Evolutionary conservation across 192 early-diverging fungal genomes (phyloP), one percentile per base, ranked within the genome.

Genomic region (Backusella tarrabulga): DNA sequence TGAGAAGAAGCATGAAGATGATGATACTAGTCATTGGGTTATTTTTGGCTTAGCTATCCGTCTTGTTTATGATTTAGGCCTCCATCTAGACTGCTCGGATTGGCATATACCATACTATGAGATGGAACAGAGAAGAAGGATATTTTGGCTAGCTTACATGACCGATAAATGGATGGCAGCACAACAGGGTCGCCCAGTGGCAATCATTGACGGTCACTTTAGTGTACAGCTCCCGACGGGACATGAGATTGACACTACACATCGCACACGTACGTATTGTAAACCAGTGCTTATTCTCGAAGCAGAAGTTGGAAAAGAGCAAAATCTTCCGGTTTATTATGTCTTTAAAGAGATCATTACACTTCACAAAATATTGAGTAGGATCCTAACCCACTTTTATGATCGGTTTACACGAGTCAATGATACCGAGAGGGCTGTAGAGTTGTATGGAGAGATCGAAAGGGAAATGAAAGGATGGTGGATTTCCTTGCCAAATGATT

Each of bases 31-130:
- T 26, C 74, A 80, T 63, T 84, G 83, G 23, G 67, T 67, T 3
- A 72, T n/a, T 54, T 40, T 60, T n/a, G 79, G 75, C 5, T n/a
- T 73, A 32, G 92, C 92, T 23, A 91, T 90, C 26, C 83, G 92
- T 36, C 91, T 93, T 81, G 93, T 92, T 7, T 92, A 92, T 83
- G 93, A 95, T 77, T 68, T 95, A 52, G 93, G 92, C 2, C 84
- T 95, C 54, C 93, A 95, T 68, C 83, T 91, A 17, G 91, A 89
- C 80, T 83, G 87, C 19, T 63, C 85, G 0, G 77, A 80, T 34
- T 90, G 89, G 88, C 81, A 83, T 68, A 67, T 89, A 11, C 85
- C 87, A 34, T 77, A 80, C 21, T 52, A 79, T 17, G 92, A 93
- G 72, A 79, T 80, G 0, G 91, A 93, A 78, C 79, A 91, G 35